phyloP scores from a whole-genome alignment of 2,329 filamentous ascomycete species.

The Clonostachys rosea region DNA sequence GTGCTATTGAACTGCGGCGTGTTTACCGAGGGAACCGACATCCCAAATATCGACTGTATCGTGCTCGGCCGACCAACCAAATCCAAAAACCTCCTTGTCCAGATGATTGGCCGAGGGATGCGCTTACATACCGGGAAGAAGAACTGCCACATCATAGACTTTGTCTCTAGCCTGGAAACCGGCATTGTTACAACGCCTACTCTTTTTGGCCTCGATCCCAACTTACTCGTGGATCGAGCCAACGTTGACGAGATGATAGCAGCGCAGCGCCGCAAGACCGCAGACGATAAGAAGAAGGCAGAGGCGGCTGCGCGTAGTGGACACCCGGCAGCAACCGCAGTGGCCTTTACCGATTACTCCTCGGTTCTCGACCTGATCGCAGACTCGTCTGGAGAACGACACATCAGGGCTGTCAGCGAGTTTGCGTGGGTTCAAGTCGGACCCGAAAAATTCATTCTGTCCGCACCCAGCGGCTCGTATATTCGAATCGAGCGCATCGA shows the following conservation, averaged over 20 bases:
- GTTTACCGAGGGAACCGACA: conserved; percentile 96
- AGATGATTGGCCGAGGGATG: conserved; percentile 97
- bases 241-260: conserved; percentile 57
- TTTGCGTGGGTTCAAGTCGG: conserved; percentile 80
- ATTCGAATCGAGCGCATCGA: conserved; percentile 42
- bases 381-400: conserved; percentile 72
- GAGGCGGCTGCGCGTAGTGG: conserved; percentile 4
- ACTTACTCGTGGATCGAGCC: conserved; percentile 66
- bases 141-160: conserved; percentile 92
- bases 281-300: conserved; percentile 23
- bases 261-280: conserved; percentile 43
- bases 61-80: conserved; percentile 82
- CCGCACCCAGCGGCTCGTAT: conserved; percentile 58
- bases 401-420: conserved; percentile 72
- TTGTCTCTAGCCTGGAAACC: conserved; percentile 80
- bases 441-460: conserved; percentile 67
- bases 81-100: conserved; percentile 88
- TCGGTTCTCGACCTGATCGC: conserved; percentile 87
- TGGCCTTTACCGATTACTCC: conserved; percentile 87
- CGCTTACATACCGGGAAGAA: conserved; percentile 74
- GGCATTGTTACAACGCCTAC: conserved; percentile 90
- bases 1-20: conserved; percentile 93
- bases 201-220: conserved; percentile 85
- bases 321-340: conserved; percentile 24
- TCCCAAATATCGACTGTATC: conserved; percentile 94